Percentiles rank a stretch among this genome's conserved stretches.
Conservation (phyloP, 2,329 filamentous ascomycete species). For the Hymenoscyphus scutula region DNA sequence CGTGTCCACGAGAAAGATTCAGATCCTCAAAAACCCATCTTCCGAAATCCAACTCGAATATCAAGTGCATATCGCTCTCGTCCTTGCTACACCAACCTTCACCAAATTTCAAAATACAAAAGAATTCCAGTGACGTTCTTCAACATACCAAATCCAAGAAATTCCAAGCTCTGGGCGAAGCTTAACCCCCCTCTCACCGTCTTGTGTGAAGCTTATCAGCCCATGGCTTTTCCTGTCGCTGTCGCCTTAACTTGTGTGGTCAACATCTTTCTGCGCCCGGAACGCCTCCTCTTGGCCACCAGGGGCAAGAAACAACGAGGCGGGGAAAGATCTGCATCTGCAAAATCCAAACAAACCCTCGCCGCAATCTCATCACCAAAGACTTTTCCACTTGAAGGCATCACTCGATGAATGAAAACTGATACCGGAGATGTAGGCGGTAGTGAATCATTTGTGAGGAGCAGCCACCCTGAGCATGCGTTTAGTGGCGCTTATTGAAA, state of each 20-base stretch:
- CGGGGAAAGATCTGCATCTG: neutral
- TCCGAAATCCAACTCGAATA: neutral
- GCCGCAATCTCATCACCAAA: neutral
- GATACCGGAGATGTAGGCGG: too few relatives aligned
- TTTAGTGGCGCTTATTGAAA: neutral
- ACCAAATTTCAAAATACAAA: neutral
- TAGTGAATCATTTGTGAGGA: neutral
- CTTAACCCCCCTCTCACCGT: neutral
- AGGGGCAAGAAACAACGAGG: neutral
- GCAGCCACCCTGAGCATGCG: neutral
- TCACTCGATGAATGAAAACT: neutral
- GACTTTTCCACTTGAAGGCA: neutral
- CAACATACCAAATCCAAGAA: too few relatives aligned
- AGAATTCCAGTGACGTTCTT: neutral
- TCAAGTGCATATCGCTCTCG: neutral
- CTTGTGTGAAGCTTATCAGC: slow-evolving; percentile 1
- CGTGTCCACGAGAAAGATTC: neutral
- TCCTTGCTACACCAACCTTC: neutral
- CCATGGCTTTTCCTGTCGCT: neutral
- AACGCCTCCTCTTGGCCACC: neutral
- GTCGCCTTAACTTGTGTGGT: neutral
- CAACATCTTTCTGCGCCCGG: too few relatives aligned
- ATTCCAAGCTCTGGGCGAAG: slow-evolving; percentile 1
- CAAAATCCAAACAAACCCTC: neutral
- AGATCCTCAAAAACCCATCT: neutral